A percentile compares a stretch with the other conserved stretches of the same genome.
Conservation (phyloP, 306 rosid genomes). For the Lupinus albus region DNA sequence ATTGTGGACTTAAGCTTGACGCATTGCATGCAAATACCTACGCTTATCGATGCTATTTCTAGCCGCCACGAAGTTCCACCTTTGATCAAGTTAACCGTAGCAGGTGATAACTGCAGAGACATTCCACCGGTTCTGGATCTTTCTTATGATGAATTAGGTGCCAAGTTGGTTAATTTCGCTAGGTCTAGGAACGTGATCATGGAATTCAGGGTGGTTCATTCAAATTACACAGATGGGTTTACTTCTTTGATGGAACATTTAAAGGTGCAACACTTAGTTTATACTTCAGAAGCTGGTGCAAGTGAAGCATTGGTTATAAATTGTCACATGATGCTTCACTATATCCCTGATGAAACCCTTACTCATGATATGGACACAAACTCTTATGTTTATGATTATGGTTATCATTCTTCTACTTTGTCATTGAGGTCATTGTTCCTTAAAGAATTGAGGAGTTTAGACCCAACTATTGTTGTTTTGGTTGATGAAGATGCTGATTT, state of each 20-base stretch:
- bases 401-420: constrained; percentile 8
- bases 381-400: constrained; percentile 30
- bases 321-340: constrained; percentile 94
- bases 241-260: constrained; percentile 67
- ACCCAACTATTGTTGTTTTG: constrained; percentile 70
- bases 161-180: constrained; percentile 72
- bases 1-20: constrained; percentile 76
- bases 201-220: constrained; percentile 70
- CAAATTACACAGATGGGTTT: constrained; percentile 66
- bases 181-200: constrained; percentile 60
- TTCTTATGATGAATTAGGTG: constrained; percentile 73
- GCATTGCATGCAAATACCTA: constrained; percentile 98
- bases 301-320: constrained; percentile 70
- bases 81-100: constrained; percentile 68
- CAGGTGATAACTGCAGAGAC: constrained; percentile 37
- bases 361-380: constrained; percentile 4
- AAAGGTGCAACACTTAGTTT: constrained; percentile 61
- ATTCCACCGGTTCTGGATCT: constrained; percentile 75
- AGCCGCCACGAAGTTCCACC: constrained; percentile 69
- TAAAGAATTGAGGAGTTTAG: constrained; percentile 58
- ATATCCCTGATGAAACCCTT: constrained; percentile 73
- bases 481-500: constrained; percentile 90
- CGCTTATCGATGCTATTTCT: constrained; percentile 81
- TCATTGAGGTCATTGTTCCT: constrained; percentile 68
- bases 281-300: constrained; percentile 36